These are phyloP conservation scores for Heterobasidion occidentale DNA, from an alignment of 1,284 basidiomycete genomes.

Conservation along the genomic window DNA sequence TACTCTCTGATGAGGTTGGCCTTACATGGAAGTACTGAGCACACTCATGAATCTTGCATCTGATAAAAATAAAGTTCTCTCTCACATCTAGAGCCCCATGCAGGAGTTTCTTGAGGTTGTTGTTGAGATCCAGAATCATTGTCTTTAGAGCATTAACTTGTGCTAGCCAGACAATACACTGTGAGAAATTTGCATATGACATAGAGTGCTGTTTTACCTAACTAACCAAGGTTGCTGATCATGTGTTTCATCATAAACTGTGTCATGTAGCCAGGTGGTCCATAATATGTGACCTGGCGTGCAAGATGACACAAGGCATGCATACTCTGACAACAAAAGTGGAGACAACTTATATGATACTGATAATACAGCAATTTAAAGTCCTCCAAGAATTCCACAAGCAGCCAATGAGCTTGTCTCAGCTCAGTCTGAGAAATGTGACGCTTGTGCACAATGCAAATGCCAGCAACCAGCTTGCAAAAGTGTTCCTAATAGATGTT, in stretches of 20 bases:
- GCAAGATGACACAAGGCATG: not conserved
- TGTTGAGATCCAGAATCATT: slow-evolving; percentile 10
- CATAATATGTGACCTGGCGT: not conserved
- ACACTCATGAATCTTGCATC: not conserved
- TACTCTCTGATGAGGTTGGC: not conserved
- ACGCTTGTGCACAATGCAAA: slow-evolving; percentile 11
- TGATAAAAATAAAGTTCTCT: slow-evolving; percentile 9
- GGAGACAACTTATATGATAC: not conserved
- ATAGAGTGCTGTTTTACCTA: slow-evolving; percentile 14
- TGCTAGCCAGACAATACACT: slow-evolving; percentile 6
- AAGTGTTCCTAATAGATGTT: slow-evolving; percentile 11
- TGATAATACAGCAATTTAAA: slow-evolving; percentile 1
- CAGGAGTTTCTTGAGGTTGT: not conserved
- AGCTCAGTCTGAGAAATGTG: slow-evolving; percentile 6
- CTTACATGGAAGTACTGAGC: not conserved
- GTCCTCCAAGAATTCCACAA: slow-evolving; percentile 4
- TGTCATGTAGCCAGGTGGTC: not conserved
- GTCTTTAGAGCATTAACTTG: slow-evolving; percentile 14
- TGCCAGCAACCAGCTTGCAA: slow-evolving; percentile 11
- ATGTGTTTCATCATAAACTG: slow-evolving; percentile 8
- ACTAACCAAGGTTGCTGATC: slow-evolving; percentile 6
- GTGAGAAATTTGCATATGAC: slow-evolving; percentile 14
- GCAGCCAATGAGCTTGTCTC: not conserved
- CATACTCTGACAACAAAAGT: not conserved
- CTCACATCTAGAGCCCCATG: not conserved